Conservation (phyloP, 2,329 filamentous ascomycete species). For the Cordyceps javanica region DNA sequence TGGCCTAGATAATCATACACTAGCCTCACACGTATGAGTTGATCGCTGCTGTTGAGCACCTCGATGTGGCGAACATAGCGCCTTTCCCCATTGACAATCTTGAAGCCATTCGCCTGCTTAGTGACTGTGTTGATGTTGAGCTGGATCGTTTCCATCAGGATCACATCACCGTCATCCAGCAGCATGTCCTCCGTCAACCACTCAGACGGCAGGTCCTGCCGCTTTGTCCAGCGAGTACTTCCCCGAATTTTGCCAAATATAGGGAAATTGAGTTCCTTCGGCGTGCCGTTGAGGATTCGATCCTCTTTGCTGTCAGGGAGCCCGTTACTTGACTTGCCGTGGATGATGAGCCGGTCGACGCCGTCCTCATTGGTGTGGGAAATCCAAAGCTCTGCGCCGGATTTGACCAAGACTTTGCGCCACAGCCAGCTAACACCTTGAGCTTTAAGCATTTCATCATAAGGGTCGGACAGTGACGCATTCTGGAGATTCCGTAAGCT, state of each 20-base stretch:
- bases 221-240: neutral
- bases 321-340: neutral
- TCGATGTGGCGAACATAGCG: neutral
- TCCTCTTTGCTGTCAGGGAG: neutral
- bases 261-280: neutral
- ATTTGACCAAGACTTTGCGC: slow-evolving; percentile 2
- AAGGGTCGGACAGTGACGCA: neutral
- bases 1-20: slow-evolving; percentile 1
- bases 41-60: neutral
- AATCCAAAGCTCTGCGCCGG: neutral
- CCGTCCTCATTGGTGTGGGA: neutral
- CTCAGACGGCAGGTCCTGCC: neutral
- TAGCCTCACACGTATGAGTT: neutral
- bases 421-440: slow-evolving; percentile 2
- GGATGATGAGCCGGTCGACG: neutral
- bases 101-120: neutral
- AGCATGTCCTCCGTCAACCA: slow-evolving; percentile 2
- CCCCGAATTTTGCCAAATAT: slow-evolving; percentile 7
- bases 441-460: slow-evolving; percentile 6
- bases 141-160: slow-evolving; percentile 2
- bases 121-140: neutral
- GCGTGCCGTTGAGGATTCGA: neutral
- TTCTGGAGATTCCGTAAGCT: neutral
- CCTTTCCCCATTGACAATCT: neutral
- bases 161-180: neutral